phyloP scores from a whole-genome alignment of 106 monocot species.

The Xerophyta viscosa region DNA sequence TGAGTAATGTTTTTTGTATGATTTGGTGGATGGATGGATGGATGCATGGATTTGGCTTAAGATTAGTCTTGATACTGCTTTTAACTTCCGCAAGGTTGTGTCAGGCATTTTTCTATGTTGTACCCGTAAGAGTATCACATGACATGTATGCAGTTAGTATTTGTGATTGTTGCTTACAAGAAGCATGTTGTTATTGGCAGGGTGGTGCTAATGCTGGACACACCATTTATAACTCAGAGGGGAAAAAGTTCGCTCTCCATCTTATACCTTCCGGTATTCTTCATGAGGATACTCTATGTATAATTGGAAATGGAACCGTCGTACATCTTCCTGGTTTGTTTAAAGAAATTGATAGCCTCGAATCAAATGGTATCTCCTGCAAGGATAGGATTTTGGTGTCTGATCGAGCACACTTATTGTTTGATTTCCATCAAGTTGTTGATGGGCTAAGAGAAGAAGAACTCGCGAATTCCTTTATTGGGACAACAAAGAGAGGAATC shows the following conservation, averaged over 20 bases:
- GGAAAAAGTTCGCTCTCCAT: constrained; percentile 92
- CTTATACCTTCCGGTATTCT: constrained; percentile 96
- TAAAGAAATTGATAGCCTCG: constrained; percentile 73
- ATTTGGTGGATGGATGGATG: too few relatives aligned
- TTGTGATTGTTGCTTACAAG: too few relatives aligned
- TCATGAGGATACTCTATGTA: constrained; percentile 71
- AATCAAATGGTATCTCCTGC: constrained; percentile 71
- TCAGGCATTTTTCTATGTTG: too few relatives aligned
- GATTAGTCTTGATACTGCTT: too few relatives aligned
- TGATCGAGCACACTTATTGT: constrained; percentile 88
- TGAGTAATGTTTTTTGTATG: too few relatives aligned
- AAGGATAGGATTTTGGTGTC: constrained; percentile 76
- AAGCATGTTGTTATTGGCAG: too few relatives aligned
- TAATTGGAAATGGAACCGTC: constrained; percentile 88
- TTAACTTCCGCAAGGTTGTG: too few relatives aligned
- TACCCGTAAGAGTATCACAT: too few relatives aligned
- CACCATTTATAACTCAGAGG: constrained; percentile 88
- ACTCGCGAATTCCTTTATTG: constrained; percentile 81
- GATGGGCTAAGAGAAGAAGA: constrained; percentile 86
- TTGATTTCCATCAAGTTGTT: constrained; percentile 86
- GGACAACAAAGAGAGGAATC: constrained; percentile 92
- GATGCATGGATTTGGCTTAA: too few relatives aligned
- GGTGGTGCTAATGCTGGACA: constrained; percentile 99
- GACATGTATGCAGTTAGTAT: too few relatives aligned
- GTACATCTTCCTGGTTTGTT: constrained; percentile 91